phyloP scores from a whole-genome alignment of 805 yeast species.

The Hanseniaspora clermontiae region DNA sequence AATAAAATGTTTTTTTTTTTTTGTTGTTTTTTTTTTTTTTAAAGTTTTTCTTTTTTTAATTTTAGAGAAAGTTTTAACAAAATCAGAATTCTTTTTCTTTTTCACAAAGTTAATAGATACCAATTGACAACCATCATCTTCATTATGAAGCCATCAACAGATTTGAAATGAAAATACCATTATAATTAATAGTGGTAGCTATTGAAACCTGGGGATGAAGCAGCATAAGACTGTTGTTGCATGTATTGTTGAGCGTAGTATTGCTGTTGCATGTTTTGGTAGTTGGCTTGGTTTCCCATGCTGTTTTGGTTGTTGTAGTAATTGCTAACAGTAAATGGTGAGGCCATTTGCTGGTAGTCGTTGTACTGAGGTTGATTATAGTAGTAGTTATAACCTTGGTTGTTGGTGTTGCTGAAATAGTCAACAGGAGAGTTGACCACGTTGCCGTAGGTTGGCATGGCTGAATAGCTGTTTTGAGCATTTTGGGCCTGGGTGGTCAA shows the following conservation, averaged over 20 bases:
- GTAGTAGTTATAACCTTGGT: not conserved
- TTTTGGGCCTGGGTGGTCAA: constrained; percentile 1
- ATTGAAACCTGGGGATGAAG: not conserved
- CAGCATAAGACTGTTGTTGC: not conserved
- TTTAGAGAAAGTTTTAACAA: not conserved
- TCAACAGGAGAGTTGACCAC: not conserved
- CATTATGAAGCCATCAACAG: not conserved
- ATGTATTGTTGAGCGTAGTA: constrained; percentile 1
- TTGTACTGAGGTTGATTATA: not conserved
- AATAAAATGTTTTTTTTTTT: not conserved
- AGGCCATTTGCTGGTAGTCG: not conserved
- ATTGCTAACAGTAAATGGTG: not conserved
- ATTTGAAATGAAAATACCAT: too few relatives aligned
- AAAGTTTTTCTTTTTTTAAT: not conserved
- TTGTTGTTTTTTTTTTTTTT: not conserved
- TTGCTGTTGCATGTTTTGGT: constrained; percentile 3
- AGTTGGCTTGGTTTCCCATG: not conserved
- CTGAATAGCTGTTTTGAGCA: not conserved
- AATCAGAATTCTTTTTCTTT: not conserved
- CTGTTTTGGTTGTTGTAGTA: not conserved
- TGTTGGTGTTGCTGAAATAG: not conserved
- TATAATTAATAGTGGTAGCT: not conserved
- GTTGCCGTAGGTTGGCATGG: not conserved
- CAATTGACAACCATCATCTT: too few relatives aligned
- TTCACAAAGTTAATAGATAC: too few relatives aligned